phyloP scores from a whole-genome alignment of 2,329 filamentous ascomycete genomes.

The Neoascochyta sp. region DNA sequence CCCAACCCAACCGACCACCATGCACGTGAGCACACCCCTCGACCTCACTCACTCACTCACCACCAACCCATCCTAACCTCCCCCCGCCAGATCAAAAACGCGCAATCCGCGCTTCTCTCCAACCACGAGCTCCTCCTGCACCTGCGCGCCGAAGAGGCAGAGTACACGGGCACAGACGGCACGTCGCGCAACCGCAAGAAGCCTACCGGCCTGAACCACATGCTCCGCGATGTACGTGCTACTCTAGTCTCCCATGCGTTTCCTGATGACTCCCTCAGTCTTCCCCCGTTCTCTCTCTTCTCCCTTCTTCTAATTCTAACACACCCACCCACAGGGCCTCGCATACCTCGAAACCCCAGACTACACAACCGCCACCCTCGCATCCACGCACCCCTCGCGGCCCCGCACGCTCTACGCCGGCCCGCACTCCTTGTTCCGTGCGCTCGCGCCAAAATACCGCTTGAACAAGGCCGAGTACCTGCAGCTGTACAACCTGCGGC shows the following conservation, averaged over 20 bases:
- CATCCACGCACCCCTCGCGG: conserved; percentile 16
- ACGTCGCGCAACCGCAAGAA: conserved; percentile 22
- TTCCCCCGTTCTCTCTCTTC: not conserved
- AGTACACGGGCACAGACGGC: conserved; percentile 32
- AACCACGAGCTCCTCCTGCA: conserved; percentile 67
- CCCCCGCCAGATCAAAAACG: conserved; percentile 60
- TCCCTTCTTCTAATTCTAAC: not conserved
- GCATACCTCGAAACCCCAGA: conserved; percentile 41
- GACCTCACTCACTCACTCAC: not conserved
- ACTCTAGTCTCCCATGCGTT: too few species aligned
- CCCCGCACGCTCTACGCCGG: conserved; percentile 37
- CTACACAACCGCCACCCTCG: conserved; percentile 16
- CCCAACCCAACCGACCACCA: not conserved
- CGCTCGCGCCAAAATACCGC: conserved; percentile 25
- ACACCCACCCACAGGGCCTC: conserved; percentile 41
- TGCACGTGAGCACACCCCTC: not conserved
- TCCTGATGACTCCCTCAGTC: not conserved
- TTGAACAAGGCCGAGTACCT: conserved; percentile 40
- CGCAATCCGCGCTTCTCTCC: conserved; percentile 65
- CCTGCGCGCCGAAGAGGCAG: conserved; percentile 31
- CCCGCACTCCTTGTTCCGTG: conserved; percentile 29
- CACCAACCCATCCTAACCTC: not conserved
- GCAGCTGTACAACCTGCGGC: conserved; percentile 37
- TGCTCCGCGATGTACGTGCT: conserved; percentile 62
- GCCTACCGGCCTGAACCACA: conserved; percentile 56